phyloP scores from a whole-genome alignment of 768 basidiomycete genomes.

The Cystobasidium onofrii region DNA sequence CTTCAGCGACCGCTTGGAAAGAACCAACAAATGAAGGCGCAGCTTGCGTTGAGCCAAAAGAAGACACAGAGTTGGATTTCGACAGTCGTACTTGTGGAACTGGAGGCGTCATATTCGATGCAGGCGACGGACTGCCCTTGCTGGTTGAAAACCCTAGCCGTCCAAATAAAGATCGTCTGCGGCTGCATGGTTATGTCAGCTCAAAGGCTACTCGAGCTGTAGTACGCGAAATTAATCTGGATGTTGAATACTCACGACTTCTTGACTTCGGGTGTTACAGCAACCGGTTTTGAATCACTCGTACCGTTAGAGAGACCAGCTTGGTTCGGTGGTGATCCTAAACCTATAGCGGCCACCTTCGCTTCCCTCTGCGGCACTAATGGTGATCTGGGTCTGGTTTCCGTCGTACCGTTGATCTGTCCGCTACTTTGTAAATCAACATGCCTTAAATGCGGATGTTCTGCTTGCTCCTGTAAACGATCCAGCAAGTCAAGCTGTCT shows the following conservation, averaged over 20 bases:
- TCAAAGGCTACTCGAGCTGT: too few species aligned
- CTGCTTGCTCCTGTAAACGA: background rate
- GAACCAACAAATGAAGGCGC: background rate
- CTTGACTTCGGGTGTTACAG: background rate
- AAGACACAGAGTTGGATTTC: background rate
- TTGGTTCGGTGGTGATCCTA: background rate
- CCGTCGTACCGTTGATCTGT: background rate
- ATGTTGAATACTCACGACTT: background rate
- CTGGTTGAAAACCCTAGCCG: background rate
- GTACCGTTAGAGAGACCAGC: background rate
- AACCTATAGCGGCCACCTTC: background rate
- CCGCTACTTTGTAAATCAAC: background rate
- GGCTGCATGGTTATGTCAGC: background rate
- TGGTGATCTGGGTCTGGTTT: background rate
- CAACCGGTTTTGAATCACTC: background rate
- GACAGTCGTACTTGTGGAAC: background rate
- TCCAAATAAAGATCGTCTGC: background rate
- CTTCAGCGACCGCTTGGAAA: conserved; percentile 6
- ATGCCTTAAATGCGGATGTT: background rate
- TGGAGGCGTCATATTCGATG: background rate
- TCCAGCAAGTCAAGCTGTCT: background rate
- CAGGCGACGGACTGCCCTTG: background rate
- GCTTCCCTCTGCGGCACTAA: background rate
- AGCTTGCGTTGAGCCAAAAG: background rate
- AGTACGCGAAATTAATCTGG: too few species aligned